Evolutionary conservation across 179 eudicot species (phyloP).

Genomic region (Sideroxylon spinosum): DNA sequence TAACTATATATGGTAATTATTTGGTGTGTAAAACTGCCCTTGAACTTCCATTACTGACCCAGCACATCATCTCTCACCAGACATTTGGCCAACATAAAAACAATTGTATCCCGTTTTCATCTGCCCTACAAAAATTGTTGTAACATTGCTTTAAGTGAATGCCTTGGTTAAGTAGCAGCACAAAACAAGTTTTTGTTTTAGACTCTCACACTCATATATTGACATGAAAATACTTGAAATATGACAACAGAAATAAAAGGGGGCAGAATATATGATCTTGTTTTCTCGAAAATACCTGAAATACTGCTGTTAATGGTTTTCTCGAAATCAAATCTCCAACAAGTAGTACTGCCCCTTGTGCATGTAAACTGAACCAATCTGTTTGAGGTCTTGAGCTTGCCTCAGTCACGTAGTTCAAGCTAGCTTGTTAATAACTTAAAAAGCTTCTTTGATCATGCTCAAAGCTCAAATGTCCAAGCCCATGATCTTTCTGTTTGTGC

Average conservation of each 20-base stretch:
- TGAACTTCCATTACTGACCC: not conserved
- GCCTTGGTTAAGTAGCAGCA: not conserved
- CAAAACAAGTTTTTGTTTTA: not conserved
- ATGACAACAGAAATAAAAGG: not conserved
- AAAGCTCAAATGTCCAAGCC: slow-evolving; percentile 5
- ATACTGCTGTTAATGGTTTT: not conserved
- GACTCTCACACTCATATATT: not conserved
- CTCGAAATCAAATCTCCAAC: not conserved
- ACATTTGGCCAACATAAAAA: not conserved
- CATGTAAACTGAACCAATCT: not conserved
- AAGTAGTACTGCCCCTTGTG: not conserved
- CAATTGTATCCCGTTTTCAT: not conserved
- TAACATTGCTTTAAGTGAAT: not conserved
- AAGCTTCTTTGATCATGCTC: not conserved
- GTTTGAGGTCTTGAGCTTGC: not conserved
- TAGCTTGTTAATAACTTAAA: not conserved
- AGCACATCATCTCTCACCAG: not conserved
- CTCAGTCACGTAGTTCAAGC: not conserved
- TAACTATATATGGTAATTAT: not conserved
- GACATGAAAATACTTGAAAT: not conserved
- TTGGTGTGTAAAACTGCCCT: not conserved
- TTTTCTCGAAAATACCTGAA: too few species aligned
- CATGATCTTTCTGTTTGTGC: not conserved
- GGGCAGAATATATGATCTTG: not conserved
- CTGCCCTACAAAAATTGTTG: not conserved